phyloP scores from a whole-genome alignment of 305 asterid species.

The Fraxinus floribunda region DNA sequence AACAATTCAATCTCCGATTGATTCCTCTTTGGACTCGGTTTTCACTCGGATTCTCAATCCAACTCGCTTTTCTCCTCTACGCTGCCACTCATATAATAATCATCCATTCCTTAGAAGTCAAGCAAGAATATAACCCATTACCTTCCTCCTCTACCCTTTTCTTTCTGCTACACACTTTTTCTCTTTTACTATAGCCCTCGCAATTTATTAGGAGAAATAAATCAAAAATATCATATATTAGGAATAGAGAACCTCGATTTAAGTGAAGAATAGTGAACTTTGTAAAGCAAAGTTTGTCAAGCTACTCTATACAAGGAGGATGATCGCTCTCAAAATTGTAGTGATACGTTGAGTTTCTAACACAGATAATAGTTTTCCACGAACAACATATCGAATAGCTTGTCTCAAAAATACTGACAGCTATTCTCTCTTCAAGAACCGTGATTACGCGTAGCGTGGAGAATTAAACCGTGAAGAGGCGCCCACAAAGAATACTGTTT shows the following conservation, averaged over 20 bases:
- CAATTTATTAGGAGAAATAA: not conserved
- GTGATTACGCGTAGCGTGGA: not conserved
- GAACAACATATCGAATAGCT: too few relatives aligned
- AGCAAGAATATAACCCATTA: conserved; percentile 35
- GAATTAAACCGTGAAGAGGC: not conserved
- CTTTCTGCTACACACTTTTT: not conserved
- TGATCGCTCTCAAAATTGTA: too few relatives aligned
- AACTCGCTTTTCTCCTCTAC: not conserved
- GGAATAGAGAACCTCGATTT: too few relatives aligned
- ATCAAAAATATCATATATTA: too few relatives aligned
- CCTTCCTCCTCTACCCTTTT: conserved; percentile 2
- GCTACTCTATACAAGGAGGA: too few relatives aligned
- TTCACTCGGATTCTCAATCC: not conserved
- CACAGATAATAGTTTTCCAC: not conserved
- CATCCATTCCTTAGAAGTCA: conserved; percentile 35
- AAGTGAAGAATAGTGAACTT: too few relatives aligned
- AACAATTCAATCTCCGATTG: not conserved
- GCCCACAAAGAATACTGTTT: not conserved
- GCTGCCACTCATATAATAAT: not conserved
- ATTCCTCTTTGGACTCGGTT: not conserved
- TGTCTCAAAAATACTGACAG: too few relatives aligned
- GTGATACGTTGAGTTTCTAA: not conserved
- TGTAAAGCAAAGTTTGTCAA: too few relatives aligned
- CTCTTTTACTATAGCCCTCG: not conserved
- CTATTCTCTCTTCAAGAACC: not conserved